Base-by-base conservation (phyloP, 768 basidiomycete genomes). In the Postia placenta region DNA sequence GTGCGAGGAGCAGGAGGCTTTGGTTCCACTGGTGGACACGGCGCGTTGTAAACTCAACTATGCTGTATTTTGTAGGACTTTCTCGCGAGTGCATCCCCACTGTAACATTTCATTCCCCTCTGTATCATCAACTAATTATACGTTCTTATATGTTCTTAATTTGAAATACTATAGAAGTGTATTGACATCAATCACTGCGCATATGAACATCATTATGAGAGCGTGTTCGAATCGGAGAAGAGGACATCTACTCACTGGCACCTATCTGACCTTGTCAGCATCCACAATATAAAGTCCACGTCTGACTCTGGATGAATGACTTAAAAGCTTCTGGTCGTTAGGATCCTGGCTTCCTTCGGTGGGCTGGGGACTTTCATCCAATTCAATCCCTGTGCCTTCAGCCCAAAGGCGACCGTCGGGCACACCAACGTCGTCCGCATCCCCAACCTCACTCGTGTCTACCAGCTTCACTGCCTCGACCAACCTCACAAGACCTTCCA, bases 21-120 rank as follows among this genome's bases (percentile, higher is more conserved):
- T 56, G 96, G 96, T 0, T 97, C 94, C 4, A 98, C 95, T 2
- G 95, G 95, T 11, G 94, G 93, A 9, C 86, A 92, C 61, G 68
- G 53, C 6, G 61, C 70, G n/a, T 65, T 87, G 27, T 69, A 56
- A n/a, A n/a, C n/a, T n/a, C n/a, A n/a, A n/a, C n/a, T n/a, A n/a
- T n/a, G n/a, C n/a, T n/a, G n/a, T n/a, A n/a, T n/a, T n/a, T n/a
- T n/a, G n/a, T n/a, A n/a, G n/a, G n/a, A n/a, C n/a, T n/a, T n/a
- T n/a, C n/a, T n/a, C n/a, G n/a, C n/a, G n/a, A n/a, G n/a, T n/a
- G n/a, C n/a, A n/a, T n/a, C n/a, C n/a, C n/a, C n/a, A n/a, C n/a
- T n/a, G n/a, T n/a, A n/a, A n/a, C n/a, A n/a, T n/a, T n/a, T n/a
- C n/a, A n/a, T n/a, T n/a, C n/a, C n/a, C n/a, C n/a, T n/a, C n/a